Evolutionary conservation across 495 filamentous ascomycete species (phyloP).

Genomic region (Xylaria telfairii): DNA sequence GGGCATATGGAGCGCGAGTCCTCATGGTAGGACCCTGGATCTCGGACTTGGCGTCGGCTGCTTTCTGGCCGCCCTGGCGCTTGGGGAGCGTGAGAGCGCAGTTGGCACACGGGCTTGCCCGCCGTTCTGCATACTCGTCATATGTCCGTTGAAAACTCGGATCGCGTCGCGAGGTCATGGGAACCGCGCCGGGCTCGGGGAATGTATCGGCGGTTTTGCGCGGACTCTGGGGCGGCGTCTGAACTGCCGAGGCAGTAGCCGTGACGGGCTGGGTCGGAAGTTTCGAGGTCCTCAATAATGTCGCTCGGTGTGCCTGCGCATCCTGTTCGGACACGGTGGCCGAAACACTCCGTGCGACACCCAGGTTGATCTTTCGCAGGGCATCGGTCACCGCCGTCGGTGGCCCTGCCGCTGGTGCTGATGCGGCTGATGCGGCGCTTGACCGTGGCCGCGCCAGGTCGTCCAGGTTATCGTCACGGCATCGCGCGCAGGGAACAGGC

Average conservation of each 20-base stretch:
- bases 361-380: slow-evolving; percentile 48
- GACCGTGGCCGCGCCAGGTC: slow-evolving; percentile 41
- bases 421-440: slow-evolving; percentile 41
- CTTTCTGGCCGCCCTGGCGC: slow-evolving; percentile 47
- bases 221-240: slow-evolving; percentile 70
- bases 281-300: slow-evolving; percentile 42
- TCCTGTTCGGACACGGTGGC: slow-evolving; percentile 48
- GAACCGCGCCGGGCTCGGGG: slow-evolving; percentile 34
- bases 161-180: slow-evolving; percentile 48
- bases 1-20: slow-evolving; percentile 56
- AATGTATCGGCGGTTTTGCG: slow-evolving; percentile 46
- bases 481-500: slow-evolving; percentile 77
- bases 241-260: slow-evolving; percentile 46
- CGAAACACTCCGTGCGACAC: slow-evolving; percentile 46
- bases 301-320: slow-evolving; percentile 47
- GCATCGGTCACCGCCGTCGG: slow-evolving; percentile 44
- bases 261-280: slow-evolving; percentile 31
- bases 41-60: slow-evolving; percentile 40
- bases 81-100: slow-evolving; percentile 67
- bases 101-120: slow-evolving; percentile 63
- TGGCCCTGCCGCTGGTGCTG: slow-evolving; percentile 37
- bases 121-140: slow-evolving; percentile 61
- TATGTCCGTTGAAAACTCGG: slow-evolving; percentile 60
- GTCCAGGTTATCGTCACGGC: slow-evolving; percentile 57
- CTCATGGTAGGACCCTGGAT: slow-evolving; percentile 49